Percentiles rank a stretch among this genome's conserved stretches.
Evolutionary conservation across 768 basidiomycete genomes (phyloP).

Genomic region (Cubamyces sp.): DNA sequence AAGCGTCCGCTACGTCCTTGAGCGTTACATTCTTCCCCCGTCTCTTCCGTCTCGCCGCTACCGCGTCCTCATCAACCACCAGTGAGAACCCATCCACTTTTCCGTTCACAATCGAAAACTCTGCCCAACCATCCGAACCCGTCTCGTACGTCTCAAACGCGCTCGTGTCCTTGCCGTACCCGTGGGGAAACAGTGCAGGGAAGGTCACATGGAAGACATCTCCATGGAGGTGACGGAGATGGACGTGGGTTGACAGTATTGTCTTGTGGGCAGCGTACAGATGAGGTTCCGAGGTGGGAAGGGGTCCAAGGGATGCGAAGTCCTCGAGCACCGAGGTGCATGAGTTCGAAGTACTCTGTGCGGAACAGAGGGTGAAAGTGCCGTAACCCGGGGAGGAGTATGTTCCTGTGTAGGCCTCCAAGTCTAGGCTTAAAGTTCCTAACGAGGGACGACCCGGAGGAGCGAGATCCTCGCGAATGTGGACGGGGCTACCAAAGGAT

Average conservation of each 20-base stretch:
- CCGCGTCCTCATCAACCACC: conserved; percentile 7
- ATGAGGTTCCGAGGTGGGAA: background rate
- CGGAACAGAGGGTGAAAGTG: conserved; percentile 41
- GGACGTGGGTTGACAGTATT: conserved; percentile 44
- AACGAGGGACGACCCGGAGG: background rate
- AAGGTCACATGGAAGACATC: conserved; percentile 30
- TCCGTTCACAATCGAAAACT: background rate
- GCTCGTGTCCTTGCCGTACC: conserved; percentile 38
- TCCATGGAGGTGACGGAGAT: conserved; percentile 28
- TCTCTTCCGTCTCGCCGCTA: background rate
- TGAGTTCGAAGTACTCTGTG: conserved; percentile 28
- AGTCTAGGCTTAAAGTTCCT: background rate
- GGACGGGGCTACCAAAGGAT: background rate
- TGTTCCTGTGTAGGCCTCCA: conserved; percentile 40
- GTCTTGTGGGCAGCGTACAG: conserved; percentile 22
- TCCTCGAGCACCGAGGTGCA: conserved; percentile 34
- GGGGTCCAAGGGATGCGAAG: conserved; percentile 28
- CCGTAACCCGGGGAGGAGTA: conserved; percentile 45
- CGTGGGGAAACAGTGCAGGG: conserved; percentile 38
- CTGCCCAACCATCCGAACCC: conserved; percentile 3
- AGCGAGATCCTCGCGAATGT: background rate
- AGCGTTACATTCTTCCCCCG: background rate
- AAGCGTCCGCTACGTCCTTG: conserved; percentile 12
- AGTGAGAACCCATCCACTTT: conserved; percentile 14
- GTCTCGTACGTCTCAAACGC: conserved; percentile 22